Evolutionary conservation across 371 early-diverging fungal species (phyloP).

Genomic region (Chytridiales sp.): DNA sequence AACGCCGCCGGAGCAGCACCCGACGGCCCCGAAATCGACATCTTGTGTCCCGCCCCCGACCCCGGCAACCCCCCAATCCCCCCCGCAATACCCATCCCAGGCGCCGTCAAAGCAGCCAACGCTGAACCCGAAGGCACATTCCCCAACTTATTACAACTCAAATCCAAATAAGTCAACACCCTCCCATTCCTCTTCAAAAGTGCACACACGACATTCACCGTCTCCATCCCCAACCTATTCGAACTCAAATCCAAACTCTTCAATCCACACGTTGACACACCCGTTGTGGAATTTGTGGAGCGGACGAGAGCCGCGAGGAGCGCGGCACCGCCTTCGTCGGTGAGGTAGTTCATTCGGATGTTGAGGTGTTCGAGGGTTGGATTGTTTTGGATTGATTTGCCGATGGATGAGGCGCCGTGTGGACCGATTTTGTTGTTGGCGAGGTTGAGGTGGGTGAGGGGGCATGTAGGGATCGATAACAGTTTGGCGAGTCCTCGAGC

Average conservation of each 20-base stretch:
- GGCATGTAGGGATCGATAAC: slow-evolving; percentile 22
- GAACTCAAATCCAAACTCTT: not conserved
- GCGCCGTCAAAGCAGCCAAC: too few relatives aligned
- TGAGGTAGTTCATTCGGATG: slow-evolving; percentile 40
- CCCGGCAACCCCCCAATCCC: slow-evolving; percentile 9
- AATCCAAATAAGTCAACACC: slow-evolving; percentile 28
- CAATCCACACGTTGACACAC: not conserved
- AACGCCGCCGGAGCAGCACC: not conserved
- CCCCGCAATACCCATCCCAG: slow-evolving; percentile 3
- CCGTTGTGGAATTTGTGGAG: not conserved
- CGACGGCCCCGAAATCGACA: not conserved
- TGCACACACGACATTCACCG: slow-evolving; percentile 31
- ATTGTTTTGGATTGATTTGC: slow-evolving; percentile 33
- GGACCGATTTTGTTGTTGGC: slow-evolving; percentile 42
- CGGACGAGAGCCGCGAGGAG: slow-evolving; percentile 20
- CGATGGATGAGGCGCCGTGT: slow-evolving; percentile 33
- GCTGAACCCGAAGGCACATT: too few relatives aligned
- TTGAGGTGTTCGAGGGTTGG: slow-evolving; percentile 29
- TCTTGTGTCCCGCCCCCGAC: not conserved
- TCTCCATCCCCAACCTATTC: slow-evolving; percentile 32
- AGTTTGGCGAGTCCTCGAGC: slow-evolving; percentile 47
- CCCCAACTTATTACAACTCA: slow-evolving; percentile 48
- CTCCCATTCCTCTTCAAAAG: slow-evolving; percentile 35
- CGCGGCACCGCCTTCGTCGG: slow-evolving; percentile 40
- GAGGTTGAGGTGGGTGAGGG: slow-evolving; percentile 32